Evolutionary conservation across 495 filamentous ascomycete species (phyloP).

Genomic region (Penicillium coffeae): DNA sequence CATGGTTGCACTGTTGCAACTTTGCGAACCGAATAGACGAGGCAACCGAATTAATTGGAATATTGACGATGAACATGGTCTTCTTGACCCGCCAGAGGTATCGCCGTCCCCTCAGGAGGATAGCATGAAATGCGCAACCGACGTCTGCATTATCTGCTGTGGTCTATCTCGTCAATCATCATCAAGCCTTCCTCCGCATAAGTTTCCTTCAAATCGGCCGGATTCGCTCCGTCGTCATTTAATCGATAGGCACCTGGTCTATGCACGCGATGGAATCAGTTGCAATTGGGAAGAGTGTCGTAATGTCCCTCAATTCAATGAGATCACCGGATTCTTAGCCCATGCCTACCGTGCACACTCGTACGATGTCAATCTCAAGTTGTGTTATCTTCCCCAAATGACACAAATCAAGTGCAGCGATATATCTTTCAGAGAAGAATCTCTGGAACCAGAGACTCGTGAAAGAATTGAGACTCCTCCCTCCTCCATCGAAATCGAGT

Average conservation of each 20-base stretch:
- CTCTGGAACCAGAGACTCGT: constrained; percentile 15
- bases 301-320: constrained; percentile 16
- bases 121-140: constrained; percentile 10
- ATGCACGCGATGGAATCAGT: constrained; percentile 22
- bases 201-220: constrained; percentile 23
- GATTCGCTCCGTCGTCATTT: constrained; percentile 30
- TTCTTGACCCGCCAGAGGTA: constrained; percentile 12
- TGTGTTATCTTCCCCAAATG: constrained; percentile 14
- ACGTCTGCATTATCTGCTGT: constrained; percentile 29
- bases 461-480: constrained; percentile 16
- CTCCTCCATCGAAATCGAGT: constrained; percentile 16
- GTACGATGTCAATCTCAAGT: constrained; percentile 25
- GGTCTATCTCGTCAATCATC: constrained; percentile 20
- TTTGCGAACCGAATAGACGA: constrained; percentile 21
- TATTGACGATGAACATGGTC: constrained; percentile 10
- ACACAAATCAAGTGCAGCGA: constrained; percentile 8
- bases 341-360: constrained; percentile 16
- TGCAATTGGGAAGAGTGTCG: constrained; percentile 24
- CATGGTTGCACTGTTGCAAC: constrained; percentile 18
- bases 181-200: constrained; percentile 26
- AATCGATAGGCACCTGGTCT: constrained; percentile 21
- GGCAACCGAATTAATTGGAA: constrained; percentile 24
- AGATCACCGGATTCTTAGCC: constrained; percentile 25
- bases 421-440: constrained; percentile 9
- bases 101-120: constrained; percentile 10